These are phyloP conservation scores for Thermothelomyces thermophilus DNA, from an alignment of 2,329 filamentous ascomycete species.

Conservation along the genomic window DNA sequence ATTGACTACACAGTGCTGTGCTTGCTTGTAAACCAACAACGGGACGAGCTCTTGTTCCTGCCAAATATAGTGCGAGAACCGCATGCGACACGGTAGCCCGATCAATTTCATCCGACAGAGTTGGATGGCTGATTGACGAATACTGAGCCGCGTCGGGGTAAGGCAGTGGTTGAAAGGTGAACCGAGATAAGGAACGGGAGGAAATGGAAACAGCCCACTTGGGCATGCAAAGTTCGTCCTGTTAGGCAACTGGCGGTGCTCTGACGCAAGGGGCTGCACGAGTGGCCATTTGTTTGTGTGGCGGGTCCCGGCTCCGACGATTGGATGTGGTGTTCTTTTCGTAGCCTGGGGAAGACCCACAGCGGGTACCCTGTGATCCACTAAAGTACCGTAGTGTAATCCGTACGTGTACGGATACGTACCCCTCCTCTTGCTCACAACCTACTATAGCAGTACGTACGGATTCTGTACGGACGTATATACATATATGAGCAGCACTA, in stretches of 20 bases:
- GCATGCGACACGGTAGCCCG: background rate
- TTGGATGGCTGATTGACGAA: conserved; percentile 4
- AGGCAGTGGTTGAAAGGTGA: background rate
- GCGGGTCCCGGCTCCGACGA: background rate
- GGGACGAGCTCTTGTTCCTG: background rate
- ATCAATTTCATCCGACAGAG: background rate
- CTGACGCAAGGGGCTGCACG: conserved; percentile 9
- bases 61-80: background rate
- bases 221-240: background rate
- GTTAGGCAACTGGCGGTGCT: conserved; percentile 2
- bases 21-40: background rate
- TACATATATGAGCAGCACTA: too few relatives aligned
- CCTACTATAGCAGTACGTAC: too few relatives aligned
- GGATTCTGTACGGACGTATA: too few relatives aligned
- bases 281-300: conserved; percentile 8
- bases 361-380: background rate
- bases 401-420: background rate
- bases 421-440: too few relatives aligned
- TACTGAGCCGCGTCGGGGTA: background rate
- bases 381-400: background rate
- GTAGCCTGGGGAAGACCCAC: conserved; percentile 12
- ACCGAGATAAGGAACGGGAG: conserved; percentile 1
- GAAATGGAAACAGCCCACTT: background rate
- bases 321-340: background rate
- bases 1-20: conserved; percentile 1